Evolutionary conservation across 805 yeast genomes (phyloP).

Genomic region (Metschnikowia henanensis): DNA sequence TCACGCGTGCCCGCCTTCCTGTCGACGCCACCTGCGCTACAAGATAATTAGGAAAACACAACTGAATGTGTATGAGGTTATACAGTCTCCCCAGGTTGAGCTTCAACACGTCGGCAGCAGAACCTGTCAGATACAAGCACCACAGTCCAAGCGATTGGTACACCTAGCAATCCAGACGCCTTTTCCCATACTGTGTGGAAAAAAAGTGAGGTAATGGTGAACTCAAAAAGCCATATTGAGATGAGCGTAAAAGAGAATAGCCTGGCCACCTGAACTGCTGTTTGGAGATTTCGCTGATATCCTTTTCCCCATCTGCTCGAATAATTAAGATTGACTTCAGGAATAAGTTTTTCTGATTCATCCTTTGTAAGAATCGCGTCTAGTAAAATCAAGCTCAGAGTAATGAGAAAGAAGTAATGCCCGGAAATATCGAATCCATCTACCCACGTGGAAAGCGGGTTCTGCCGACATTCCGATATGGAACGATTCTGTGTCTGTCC

Average conservation of each 20-base stretch:
- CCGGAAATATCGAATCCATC: conserved; percentile 19
- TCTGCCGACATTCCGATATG: conserved; percentile 7
- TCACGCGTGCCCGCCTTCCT: too few species aligned
- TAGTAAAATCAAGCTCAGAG: conserved; percentile 13
- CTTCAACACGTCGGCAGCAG: too few species aligned
- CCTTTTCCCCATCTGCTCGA: too few species aligned
- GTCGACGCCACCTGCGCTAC: too few species aligned
- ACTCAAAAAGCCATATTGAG: conserved; percentile 14
- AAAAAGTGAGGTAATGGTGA: conserved; percentile 15
- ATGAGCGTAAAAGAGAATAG: conserved; percentile 2
- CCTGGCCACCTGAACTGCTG: neutral
- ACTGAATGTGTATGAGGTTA: too few species aligned
- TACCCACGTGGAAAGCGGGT: conserved; percentile 9
- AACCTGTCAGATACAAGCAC: neutral
- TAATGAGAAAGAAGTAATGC: conserved; percentile 16
- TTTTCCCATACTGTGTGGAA: conserved; percentile 18
- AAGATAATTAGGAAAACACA: too few species aligned
- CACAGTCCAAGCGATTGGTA: conserved; percentile 4
- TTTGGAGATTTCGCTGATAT: neutral
- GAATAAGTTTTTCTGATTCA: neutral
- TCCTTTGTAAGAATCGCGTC: neutral
- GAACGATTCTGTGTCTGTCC: neutral
- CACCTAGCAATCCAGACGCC: conserved; percentile 12
- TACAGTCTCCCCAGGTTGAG: too few species aligned
- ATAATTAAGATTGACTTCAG: too few species aligned